These are phyloP conservation scores for Fraxinus americana DNA, from an alignment of 257 asterid genomes.

Conservation along the genomic window DNA sequence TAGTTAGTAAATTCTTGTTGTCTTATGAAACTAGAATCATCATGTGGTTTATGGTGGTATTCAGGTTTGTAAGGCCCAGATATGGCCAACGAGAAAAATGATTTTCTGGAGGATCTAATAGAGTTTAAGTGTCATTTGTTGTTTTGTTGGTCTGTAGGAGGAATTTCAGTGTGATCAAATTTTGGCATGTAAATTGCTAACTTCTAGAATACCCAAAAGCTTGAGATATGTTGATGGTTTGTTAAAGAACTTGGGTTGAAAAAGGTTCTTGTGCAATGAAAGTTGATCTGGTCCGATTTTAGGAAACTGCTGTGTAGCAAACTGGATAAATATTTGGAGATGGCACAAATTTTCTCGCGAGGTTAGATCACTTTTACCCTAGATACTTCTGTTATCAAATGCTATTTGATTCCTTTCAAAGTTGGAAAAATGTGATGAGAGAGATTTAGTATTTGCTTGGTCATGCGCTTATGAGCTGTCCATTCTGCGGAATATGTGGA, in stretches of 20 bases:
- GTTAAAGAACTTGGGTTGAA: neutral
- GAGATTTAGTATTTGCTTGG: neutral
- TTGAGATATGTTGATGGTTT: neutral
- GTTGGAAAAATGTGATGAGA: neutral
- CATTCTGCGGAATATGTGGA: too few relatives aligned
- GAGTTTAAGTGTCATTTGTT: neutral
- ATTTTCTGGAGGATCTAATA: neutral
- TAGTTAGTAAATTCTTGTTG: neutral
- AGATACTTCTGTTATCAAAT: neutral
- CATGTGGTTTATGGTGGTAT: neutral
- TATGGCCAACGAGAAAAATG: neutral
- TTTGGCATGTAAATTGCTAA: neutral
- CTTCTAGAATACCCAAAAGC: neutral
- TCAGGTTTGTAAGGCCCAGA: neutral
- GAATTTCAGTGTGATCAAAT: neutral
- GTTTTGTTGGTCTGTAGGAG: neutral
- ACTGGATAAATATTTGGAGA: neutral
- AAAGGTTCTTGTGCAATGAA: neutral
- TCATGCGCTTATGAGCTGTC: too few relatives aligned
- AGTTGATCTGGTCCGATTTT: neutral
- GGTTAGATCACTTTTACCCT: neutral
- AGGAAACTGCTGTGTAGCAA: neutral
- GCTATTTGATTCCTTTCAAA: neutral
- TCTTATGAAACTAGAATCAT: neutral
- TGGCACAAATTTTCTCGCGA: neutral